Evolutionary conservation across 306 rosid species (phyloP).

Genomic region (Hippophae gyantsensis): DNA sequence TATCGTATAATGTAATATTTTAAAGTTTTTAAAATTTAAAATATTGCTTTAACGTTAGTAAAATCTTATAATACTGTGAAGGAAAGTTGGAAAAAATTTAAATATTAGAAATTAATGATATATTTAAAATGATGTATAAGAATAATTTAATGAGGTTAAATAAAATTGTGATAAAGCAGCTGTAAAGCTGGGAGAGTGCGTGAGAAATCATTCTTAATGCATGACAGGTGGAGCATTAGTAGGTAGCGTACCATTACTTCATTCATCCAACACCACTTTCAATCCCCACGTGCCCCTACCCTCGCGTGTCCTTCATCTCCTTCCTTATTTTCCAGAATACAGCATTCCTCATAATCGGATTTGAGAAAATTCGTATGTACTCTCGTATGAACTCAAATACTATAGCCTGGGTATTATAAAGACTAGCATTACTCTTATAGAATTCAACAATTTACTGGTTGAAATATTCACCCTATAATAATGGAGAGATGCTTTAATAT

Average conservation of each 20-base stretch:
- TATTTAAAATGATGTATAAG: too few relatives aligned
- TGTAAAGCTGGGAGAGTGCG: slow-evolving; percentile 6
- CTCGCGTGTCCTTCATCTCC: slow-evolving; percentile 12
- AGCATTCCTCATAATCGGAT: not conserved
- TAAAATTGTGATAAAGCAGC: not conserved
- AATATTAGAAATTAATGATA: not conserved
- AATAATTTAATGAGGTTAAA: too few relatives aligned
- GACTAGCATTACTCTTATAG: too few relatives aligned
- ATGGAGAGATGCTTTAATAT: too few relatives aligned
- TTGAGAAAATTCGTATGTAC: not conserved
- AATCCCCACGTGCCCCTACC: slow-evolving; percentile 10
- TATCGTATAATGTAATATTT: too few relatives aligned
- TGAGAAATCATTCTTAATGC: slow-evolving; percentile 31
- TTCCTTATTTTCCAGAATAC: slow-evolving; percentile 1
- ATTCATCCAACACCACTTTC: slow-evolving; percentile 24
- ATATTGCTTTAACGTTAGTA: too few relatives aligned
- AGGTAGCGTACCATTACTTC: slow-evolving; percentile 55
- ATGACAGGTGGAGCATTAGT: slow-evolving; percentile 42
- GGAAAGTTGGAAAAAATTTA: not conserved
- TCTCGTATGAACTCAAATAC: not conserved
- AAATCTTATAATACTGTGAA: too few relatives aligned
- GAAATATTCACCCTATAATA: too few relatives aligned
- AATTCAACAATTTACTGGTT: too few relatives aligned
- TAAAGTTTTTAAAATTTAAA: too few relatives aligned
- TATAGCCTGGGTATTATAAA: too few relatives aligned